These are phyloP conservation scores for Strobilomyces echinocephalus DNA, from an alignment of 768 basidiomycete species.

Conservation along the genomic window DNA sequence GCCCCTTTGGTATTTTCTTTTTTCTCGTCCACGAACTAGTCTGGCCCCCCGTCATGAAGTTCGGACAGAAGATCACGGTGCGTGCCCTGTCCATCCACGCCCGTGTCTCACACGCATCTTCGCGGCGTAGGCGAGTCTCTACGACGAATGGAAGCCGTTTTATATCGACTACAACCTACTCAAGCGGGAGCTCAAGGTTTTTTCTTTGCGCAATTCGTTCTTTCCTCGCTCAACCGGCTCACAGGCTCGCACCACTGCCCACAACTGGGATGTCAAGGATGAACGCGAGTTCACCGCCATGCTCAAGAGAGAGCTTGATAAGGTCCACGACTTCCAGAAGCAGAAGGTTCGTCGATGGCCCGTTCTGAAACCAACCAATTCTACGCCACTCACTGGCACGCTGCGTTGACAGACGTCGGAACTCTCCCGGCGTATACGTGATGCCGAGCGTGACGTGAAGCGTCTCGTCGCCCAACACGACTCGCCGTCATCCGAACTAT, in stretches of 20 bases:
- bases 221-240: background rate
- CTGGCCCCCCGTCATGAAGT: slow-evolving; percentile 54
- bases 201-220: background rate
- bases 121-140: slow-evolving; percentile 62
- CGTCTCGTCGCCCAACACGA: slow-evolving; percentile 63
- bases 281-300: slow-evolving; percentile 76
- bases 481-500: slow-evolving; percentile 21
- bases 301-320: slow-evolving; percentile 85
- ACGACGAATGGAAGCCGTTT: slow-evolving; percentile 85
- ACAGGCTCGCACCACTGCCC: slow-evolving; percentile 50
- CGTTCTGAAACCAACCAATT: background rate
- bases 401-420: slow-evolving; percentile 59
- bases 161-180: slow-evolving; percentile 88
- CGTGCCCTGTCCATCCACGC: slow-evolving; percentile 14
- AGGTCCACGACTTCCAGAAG: slow-evolving; percentile 92
- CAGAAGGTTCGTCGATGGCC: slow-evolving; percentile 53
- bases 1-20: background rate
- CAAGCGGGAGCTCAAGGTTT: slow-evolving; percentile 86
- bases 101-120: background rate
- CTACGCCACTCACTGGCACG: background rate
- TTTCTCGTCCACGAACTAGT: background rate
- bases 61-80: slow-evolving; percentile 73
- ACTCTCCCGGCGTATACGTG: slow-evolving; percentile 72
- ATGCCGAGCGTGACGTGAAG: slow-evolving; percentile 78
- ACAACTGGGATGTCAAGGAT: slow-evolving; percentile 69